These are phyloP conservation scores for Eremomyces bilateralis DNA, from an alignment of 495 filamentous ascomycete genomes.

Conservation along the genomic window DNA sequence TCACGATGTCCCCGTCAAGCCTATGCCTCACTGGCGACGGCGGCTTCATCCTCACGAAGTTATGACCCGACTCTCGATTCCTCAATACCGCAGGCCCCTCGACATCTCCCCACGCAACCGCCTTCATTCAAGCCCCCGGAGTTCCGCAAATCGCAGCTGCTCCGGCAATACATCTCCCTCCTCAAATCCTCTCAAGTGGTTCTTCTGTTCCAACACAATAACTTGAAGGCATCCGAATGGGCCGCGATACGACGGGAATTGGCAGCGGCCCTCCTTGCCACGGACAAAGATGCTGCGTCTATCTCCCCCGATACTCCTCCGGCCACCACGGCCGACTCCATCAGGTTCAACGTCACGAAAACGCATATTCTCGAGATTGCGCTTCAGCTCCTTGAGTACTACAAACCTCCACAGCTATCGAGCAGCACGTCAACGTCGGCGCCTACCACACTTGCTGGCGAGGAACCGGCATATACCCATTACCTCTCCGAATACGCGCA, in stretches of 20 bases:
- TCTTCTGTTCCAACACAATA: slow-evolving; percentile 93
- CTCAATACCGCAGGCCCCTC: slow-evolving; percentile 28
- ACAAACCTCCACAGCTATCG: slow-evolving; percentile 29
- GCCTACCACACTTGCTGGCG: slow-evolving; percentile 9
- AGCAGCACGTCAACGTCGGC: slow-evolving; percentile 15
- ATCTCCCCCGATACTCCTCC: slow-evolving; percentile 19
- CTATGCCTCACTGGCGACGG: no score
- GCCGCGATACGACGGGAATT: slow-evolving; percentile 68
- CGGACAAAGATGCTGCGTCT: slow-evolving; percentile 30
- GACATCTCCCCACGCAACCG: slow-evolving; percentile 52
- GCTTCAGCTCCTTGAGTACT: slow-evolving; percentile 68
- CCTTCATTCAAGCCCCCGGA: slow-evolving; percentile 73
- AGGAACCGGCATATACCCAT: slow-evolving; percentile 40
- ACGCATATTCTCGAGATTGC: slow-evolving; percentile 77
- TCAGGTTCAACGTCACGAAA: slow-evolving; percentile 62
- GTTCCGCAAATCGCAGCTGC: slow-evolving; percentile 81
- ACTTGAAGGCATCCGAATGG: slow-evolving; percentile 77
- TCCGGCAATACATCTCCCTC: slow-evolving; percentile 80
- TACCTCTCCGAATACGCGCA: slow-evolving; percentile 53
- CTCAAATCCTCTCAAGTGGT: slow-evolving; percentile 74
- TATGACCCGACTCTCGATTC: slow-evolving; percentile 31
- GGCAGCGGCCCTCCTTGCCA: slow-evolving; percentile 38
- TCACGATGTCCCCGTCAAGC: no score
- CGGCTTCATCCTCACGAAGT: slow-evolving; percentile 27
- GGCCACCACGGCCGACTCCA: slow-evolving; percentile 27